Evolutionary conservation across 1,139 yeast species (phyloP).

Genomic region (Suhomyces bribrorum): DNA sequence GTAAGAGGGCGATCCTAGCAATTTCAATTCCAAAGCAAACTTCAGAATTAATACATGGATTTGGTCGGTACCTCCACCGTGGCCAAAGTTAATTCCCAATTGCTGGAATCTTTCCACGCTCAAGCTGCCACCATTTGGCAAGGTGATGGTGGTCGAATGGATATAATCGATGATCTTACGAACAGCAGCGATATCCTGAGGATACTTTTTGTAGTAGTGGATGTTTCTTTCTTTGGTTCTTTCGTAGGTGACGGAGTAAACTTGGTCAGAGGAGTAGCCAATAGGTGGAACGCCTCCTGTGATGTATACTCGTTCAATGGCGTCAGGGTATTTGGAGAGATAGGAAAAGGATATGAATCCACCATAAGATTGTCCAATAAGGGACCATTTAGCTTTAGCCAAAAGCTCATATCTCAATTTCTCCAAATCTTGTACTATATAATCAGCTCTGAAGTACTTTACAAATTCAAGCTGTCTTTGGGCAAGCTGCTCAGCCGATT

Average conservation of each 20-base stretch:
- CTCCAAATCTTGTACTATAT: slow-evolving; percentile 54
- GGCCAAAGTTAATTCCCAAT: slow-evolving; percentile 53
- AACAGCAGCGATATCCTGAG: slow-evolving; percentile 44
- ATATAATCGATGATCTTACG: slow-evolving; percentile 39
- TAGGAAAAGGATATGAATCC: slow-evolving; percentile 56
- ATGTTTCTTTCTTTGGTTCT: slow-evolving; percentile 49
- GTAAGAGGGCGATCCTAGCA: slow-evolving; percentile 37
- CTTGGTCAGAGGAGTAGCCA: slow-evolving; percentile 44
- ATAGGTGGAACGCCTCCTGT: slow-evolving; percentile 64
- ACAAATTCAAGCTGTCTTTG: slow-evolving; percentile 38
- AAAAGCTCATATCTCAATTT: slow-evolving; percentile 38
- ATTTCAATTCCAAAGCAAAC: slow-evolving; percentile 38
- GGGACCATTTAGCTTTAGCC: slow-evolving; percentile 45
- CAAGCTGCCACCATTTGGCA: slow-evolving; percentile 54
- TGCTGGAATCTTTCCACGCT: slow-evolving; percentile 55
- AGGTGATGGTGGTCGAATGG: slow-evolving; percentile 22
- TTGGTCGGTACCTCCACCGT: slow-evolving; percentile 48
- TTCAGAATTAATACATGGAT: slow-evolving; percentile 46
- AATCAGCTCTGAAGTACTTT: slow-evolving; percentile 51
- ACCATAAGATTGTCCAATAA: slow-evolving; percentile 60
- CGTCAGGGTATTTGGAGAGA: slow-evolving; percentile 44
- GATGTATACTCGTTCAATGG: slow-evolving; percentile 42
- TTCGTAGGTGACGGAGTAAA: slow-evolving; percentile 48
- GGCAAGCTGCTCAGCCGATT: slow-evolving; percentile 19
- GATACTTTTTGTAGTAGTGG: slow-evolving; percentile 51